Conservation (phyloP, 1,284 basidiomycete species). For the Ganoderma sinense region DNA sequence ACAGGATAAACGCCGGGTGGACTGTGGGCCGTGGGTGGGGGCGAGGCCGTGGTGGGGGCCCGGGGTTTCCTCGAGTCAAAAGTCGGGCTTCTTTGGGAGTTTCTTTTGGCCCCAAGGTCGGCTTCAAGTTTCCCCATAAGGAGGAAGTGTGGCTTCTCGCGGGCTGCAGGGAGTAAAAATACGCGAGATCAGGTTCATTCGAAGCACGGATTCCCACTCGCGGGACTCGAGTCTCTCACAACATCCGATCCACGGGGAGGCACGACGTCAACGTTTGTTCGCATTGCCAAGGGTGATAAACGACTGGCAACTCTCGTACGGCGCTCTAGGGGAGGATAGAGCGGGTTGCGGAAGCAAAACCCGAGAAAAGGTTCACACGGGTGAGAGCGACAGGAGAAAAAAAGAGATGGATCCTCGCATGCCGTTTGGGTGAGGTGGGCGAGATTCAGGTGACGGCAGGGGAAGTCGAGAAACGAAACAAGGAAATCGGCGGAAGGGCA, state of each 20-base stretch:
- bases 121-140: constrained; percentile 6
- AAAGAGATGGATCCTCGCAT: constrained; percentile 23
- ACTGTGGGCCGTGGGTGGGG: too few species aligned
- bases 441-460: constrained; percentile 26
- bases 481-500: constrained; percentile 21
- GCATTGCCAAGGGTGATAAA: constrained; percentile 21
- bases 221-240: constrained; percentile 14
- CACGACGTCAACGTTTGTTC: constrained; percentile 22
- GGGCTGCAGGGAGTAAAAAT: neutral
- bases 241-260: constrained; percentile 27
- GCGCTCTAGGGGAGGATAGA: constrained; percentile 19
- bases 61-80: neutral
- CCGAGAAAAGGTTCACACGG: constrained; percentile 18
- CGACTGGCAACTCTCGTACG: constrained; percentile 18
- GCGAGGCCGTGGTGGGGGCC: too few species aligned
- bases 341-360: constrained; percentile 18
- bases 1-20: neutral
- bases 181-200: neutral
- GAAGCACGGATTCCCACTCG: constrained; percentile 3
- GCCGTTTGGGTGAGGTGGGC: constrained; percentile 11
- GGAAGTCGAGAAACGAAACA: constrained; percentile 14
- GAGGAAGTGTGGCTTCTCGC: constrained; percentile 1
- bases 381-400: constrained; percentile 20
- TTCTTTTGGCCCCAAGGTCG: neutral
- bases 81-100: neutral